Evolutionary conservation across 345 rosid species (phyloP).

Genomic region (Combretum micranthum): DNA sequence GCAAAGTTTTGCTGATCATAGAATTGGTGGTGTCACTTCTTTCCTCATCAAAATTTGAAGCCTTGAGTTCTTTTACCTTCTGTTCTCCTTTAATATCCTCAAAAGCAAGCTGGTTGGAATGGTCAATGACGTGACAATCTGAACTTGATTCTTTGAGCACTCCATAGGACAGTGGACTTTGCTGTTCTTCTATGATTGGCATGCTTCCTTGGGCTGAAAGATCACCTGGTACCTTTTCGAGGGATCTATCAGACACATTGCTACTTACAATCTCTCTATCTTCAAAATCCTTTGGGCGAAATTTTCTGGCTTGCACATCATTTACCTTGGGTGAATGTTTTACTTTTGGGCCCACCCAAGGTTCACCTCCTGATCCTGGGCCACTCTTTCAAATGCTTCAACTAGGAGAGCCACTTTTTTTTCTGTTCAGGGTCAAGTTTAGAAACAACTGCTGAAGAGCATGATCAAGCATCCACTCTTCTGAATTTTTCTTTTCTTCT

Average conservation of each 20-base stretch:
- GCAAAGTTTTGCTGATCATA: neutral
- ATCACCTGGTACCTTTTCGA: neutral
- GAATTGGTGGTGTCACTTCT: neutral
- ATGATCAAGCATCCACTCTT: constrained; percentile 97
- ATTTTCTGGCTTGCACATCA: constrained; percentile 25
- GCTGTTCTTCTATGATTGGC: constrained; percentile 5
- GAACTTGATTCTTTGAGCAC: no score
- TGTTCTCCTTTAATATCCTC: no score
- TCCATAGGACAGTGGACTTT: neutral
- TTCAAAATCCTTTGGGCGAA: constrained; percentile 12
- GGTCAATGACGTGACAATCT: no score
- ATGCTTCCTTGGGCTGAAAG: constrained; percentile 6
- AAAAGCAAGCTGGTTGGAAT: no score
- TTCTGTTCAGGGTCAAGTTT: constrained; percentile 66
- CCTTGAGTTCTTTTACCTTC: no score
- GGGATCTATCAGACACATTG: constrained; percentile 6
- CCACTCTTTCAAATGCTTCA: constrained; percentile 86
- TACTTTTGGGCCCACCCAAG: constrained; percentile 14
- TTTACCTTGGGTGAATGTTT: constrained; percentile 27
- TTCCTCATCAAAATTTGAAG: no score
- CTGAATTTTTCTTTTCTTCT: constrained; percentile 60
- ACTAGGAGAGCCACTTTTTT: constrained; percentile 80
- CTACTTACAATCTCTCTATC: constrained; percentile 13
- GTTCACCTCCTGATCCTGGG: constrained; percentile 35
- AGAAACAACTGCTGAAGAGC: constrained; percentile 71